phyloP scores from a whole-genome alignment of 1,284 basidiomycete genomes.

The Ceratobasidium theobromae region DNA sequence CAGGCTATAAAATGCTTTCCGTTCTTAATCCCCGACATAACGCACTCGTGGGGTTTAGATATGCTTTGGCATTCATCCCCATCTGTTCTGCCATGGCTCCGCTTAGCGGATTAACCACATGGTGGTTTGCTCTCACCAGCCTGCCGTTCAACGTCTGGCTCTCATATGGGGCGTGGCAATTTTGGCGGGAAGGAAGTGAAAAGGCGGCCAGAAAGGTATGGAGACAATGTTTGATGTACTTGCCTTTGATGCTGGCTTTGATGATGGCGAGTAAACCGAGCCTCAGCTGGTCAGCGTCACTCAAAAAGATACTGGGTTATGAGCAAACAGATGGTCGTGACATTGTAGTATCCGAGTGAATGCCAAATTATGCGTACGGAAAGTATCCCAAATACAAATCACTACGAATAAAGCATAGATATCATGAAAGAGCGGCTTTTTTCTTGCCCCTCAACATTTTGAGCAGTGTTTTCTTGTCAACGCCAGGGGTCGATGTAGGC shows the following conservation, averaged over 20 bases:
- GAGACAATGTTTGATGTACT: conserved; percentile 85
- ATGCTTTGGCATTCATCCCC: conserved; percentile 77
- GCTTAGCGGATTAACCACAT: conserved; percentile 82
- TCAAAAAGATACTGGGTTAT: conserved; percentile 19
- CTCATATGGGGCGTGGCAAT: conserved; percentile 68
- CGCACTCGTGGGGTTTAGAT: conserved; percentile 81
- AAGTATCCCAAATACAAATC: background rate
- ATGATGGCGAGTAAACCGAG: conserved; percentile 64
- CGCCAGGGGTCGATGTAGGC: background rate
- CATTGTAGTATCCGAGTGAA: conserved; percentile 8
- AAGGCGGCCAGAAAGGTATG: conserved; percentile 78
- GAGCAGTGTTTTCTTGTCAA: conserved; percentile 24
- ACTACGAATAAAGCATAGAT: background rate
- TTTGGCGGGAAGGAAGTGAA: conserved; percentile 76
- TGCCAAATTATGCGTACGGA: conserved; percentile 19
- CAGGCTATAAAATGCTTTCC: conserved; percentile 92
- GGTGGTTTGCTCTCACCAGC: conserved; percentile 80
- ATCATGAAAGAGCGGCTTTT: conserved; percentile 20
- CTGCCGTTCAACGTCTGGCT: conserved; percentile 77
- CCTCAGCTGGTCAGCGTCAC: conserved; percentile 16
- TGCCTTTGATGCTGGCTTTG: conserved; percentile 86
- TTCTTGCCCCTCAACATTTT: conserved; percentile 28
- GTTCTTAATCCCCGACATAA: conserved; percentile 82
- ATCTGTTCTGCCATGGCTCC: conserved; percentile 83
- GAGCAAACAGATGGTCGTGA: background rate